Evolutionary conservation across 768 basidiomycete genomes (phyloP), one percentile per base, ranked within the genome.

Genomic region (Solioccasus polychromus): DNA sequence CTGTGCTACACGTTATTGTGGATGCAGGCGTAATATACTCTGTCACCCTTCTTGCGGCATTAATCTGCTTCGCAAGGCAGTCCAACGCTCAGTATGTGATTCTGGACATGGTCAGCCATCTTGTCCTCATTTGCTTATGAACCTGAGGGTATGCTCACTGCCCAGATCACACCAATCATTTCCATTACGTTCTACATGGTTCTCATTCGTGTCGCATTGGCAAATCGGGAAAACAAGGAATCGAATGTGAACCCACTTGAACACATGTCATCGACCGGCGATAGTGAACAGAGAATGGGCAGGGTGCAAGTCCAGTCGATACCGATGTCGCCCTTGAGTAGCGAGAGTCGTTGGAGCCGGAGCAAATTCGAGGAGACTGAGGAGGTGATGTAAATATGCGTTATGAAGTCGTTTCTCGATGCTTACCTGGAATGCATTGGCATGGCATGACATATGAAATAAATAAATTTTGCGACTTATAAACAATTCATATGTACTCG

Each of bases 111-210:
- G 70, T 71, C 10, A 58, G 60, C 42, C 34, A 10, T 35, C 20
- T 3, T 17, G 1, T 19, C n/a, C 3, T 43, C 31, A 12, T 17
- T 31, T n/a, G 17, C 14, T 29, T 12, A 35, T 20, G 12, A 35
- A 19, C 14, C 28, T 31, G 6, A 30, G 3, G 30, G 20, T 23
- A n/a, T 29, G 3, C n/a, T 24, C 12, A 29, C n/a, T 35, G n/a
- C 17, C 25, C 22, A 71, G 70, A 54, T 67, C 35, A 63, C 61
- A 8, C 71, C 68, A 15, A 67, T 71, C 44, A 71, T 71, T 42
- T 68, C 64, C 5, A 72, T 73, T 57, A 64, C 67, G 4, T 73
- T 71, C 55, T 70, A 69, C 52, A 67, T 72, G 69, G 66, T 73
- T 35, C 70, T 71, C 28, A 61, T 73, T 19, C 72, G 70, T 25